These are phyloP conservation scores for Globisporangium emineosum DNA, from an alignment of 352 stramenopile genomes.

Conservation along the genomic window DNA sequence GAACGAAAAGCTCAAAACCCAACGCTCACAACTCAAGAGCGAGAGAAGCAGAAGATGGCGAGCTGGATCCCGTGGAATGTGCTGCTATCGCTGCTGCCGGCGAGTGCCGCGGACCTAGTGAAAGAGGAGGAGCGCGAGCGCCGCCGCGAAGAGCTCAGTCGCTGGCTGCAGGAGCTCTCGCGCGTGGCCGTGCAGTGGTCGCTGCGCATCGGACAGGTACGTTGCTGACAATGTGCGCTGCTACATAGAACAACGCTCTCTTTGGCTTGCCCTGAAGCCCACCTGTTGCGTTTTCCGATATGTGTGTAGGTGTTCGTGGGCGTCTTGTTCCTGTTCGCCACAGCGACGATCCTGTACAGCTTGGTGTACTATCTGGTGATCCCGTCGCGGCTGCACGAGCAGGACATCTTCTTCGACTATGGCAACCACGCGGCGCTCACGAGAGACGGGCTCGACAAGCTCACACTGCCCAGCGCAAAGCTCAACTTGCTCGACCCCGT, in stretches of 20 bases:
- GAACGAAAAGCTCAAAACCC: not conserved
- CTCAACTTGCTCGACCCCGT: conserved; percentile 52
- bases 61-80: conserved; percentile 50
- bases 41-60: conserved; percentile 11
- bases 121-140: conserved; percentile 48
- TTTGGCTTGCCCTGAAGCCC: not conserved
- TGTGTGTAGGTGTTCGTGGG: conserved; percentile 28
- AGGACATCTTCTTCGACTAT: conserved; percentile 78
- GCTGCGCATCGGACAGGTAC: conserved; percentile 32
- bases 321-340: conserved; percentile 44
- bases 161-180: conserved; percentile 23
- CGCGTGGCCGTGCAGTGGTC: conserved; percentile 34
- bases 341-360: conserved; percentile 61
- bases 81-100: conserved; percentile 47
- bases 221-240: not conserved
- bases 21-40: not conserved
- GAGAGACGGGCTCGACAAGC: not conserved
- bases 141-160: conserved; percentile 39
- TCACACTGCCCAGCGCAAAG: conserved; percentile 47
- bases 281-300: not conserved
- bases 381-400: conserved; percentile 70
- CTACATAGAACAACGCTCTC: not conserved
- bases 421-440: conserved; percentile 43
- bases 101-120: conserved; percentile 36
- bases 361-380: conserved; percentile 79